Percentiles rank a stretch among this genome's conserved stretches.
These are phyloP conservation scores for Corymbia maculata DNA, from an alignment of 345 rosid genomes.

Conservation along the genomic window DNA sequence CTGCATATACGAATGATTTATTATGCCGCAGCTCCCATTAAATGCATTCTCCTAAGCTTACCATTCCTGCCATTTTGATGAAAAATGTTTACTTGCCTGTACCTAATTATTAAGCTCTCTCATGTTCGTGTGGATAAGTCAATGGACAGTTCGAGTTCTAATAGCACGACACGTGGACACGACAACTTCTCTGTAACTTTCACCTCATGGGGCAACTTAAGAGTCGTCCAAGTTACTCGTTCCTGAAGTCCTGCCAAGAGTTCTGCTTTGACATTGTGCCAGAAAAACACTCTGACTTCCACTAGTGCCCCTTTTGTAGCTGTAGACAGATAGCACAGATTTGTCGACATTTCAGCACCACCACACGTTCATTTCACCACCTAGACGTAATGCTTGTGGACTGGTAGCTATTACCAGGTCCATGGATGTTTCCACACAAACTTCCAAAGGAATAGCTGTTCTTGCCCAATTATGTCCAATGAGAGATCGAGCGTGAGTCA, in stretches of 20 bases:
- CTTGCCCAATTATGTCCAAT: background rate
- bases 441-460: background rate
- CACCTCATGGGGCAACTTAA: background rate
- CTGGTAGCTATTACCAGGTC: background rate
- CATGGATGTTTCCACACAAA: background rate
- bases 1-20: background rate
- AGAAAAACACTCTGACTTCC: background rate
- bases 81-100: background rate
- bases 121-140: background rate
- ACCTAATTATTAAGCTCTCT: too few species aligned
- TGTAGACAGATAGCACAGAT: background rate
- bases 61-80: background rate
- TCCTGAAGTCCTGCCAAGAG: background rate
- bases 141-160: background rate
- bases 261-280: background rate
- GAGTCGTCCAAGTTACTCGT: background rate
- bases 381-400: background rate
- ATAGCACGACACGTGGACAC: background rate
- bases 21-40: background rate
- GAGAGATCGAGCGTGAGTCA: background rate
- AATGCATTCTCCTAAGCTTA: background rate
- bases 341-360: background rate
- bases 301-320: background rate
- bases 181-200: too few species aligned
- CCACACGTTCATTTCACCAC: background rate